These are phyloP conservation scores for Heterococcus sp. DNA, from an alignment of 108 stramenopile genomes.

Conservation along the genomic window DNA sequence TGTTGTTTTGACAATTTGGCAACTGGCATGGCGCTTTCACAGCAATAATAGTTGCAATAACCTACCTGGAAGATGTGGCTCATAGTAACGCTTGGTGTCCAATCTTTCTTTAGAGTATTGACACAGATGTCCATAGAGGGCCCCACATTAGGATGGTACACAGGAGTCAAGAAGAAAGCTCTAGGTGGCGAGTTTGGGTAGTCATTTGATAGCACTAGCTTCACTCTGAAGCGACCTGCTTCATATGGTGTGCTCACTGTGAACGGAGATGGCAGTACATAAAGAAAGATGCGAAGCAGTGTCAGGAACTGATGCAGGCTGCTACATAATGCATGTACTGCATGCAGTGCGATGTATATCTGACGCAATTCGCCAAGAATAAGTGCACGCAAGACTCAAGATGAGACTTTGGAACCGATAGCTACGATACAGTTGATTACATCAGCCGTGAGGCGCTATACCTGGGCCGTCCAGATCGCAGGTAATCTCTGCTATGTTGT, in stretches of 20 bases:
- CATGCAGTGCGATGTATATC: not conserved
- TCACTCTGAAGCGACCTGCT: conserved; percentile 82
- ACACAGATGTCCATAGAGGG: conserved; percentile 95
- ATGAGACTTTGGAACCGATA: not conserved
- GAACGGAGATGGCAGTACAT: not conserved
- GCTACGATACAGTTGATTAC: not conserved
- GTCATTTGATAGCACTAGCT: conserved; percentile 69
- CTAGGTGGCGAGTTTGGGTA: conserved; percentile 84
- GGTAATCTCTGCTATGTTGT: conserved; percentile 39
- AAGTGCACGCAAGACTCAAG: not conserved
- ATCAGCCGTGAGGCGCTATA: not conserved
- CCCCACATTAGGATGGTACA: conserved; percentile 97
- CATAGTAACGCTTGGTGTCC: conserved; percentile 80
- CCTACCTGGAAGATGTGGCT: conserved; percentile 78
- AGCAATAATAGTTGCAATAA: no score
- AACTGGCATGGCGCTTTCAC: no score
- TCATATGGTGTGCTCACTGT: conserved; percentile 88
- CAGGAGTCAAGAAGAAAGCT: conserved; percentile 94
- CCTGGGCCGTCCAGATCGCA: conserved; percentile 41
- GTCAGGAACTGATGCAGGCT: not conserved
- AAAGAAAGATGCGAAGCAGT: not conserved
- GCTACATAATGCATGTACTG: not conserved
- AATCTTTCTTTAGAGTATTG: conserved; percentile 95
- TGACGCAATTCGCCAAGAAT: not conserved
- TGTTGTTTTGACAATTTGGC: no score